A percentile compares a stretch with the other conserved stretches of the same genome.
phyloP scores from a whole-genome alignment of 768 basidiomycete species.

The Hemileccinum impolitum region DNA sequence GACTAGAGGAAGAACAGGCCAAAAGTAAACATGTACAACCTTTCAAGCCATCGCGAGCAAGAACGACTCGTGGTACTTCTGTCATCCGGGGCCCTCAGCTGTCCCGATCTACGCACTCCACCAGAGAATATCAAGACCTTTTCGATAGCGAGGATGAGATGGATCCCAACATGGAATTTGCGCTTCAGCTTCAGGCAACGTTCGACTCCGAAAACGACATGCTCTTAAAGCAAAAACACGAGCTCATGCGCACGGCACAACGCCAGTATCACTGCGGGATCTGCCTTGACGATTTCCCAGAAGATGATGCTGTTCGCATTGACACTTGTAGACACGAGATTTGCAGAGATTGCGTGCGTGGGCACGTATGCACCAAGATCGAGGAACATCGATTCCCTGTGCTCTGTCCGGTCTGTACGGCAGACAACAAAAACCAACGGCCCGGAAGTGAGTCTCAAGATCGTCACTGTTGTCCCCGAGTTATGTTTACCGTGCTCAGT shows the following conservation, averaged over 20 bases:
- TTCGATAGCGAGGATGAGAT: background rate
- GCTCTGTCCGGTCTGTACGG: slow-evolving; percentile 54
- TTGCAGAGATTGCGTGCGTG: slow-evolving; percentile 50
- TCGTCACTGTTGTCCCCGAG: background rate
- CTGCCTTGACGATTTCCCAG: slow-evolving; percentile 49
- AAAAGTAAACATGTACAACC: background rate
- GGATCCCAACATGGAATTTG: slow-evolving; percentile 20
- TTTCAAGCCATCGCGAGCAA: slow-evolving; percentile 1
- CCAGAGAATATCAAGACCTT: background rate
- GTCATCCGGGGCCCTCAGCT: background rate
- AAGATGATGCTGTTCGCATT: slow-evolving; percentile 41
- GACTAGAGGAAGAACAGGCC: slow-evolving; percentile 11
- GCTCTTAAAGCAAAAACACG: slow-evolving; percentile 32
- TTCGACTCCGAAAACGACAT: slow-evolving; percentile 41
- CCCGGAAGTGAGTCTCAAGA: slow-evolving; percentile 27
- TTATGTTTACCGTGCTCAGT: slow-evolving; percentile 24
- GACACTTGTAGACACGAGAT: slow-evolving; percentile 47
- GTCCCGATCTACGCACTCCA: background rate
- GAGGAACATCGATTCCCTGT: slow-evolving; percentile 57
- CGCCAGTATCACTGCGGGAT: slow-evolving; percentile 49
- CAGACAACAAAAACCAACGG: slow-evolving; percentile 28
- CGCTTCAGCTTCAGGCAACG: slow-evolving; percentile 33
- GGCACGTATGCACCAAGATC: slow-evolving; percentile 45
- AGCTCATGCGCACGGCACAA: slow-evolving; percentile 31
- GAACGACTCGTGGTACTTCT: background rate